Evolutionary conservation across 2,329 filamentous ascomycete genomes (phyloP), one percentile per base, ranked within the genome.

Genomic region (Botryotinia narcissicola): DNA sequence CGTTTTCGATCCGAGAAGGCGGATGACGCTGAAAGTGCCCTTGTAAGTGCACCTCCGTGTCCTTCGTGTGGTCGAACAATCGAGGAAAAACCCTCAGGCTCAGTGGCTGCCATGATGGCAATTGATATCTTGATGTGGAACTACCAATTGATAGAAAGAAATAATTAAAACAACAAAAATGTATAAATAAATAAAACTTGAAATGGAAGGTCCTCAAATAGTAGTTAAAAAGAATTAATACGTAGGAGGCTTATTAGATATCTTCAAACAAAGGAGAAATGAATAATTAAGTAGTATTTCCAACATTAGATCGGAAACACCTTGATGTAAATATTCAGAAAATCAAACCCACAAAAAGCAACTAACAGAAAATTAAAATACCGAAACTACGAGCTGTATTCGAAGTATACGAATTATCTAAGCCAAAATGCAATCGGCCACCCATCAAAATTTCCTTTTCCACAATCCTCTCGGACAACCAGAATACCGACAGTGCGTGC

Each of bases 101-200:
- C 75, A 37, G 14, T 73, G n/a, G 70, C 72, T 42, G 72, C 74
- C 75, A 76, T 76, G 69, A 64, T 48, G 66, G 48, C 48, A 42
- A 57, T 57, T 40, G 35, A 42, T 16, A 8, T 42, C 12, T 57
- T 22, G 37, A 68, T 29, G 22, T 40, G 9, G 3, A 18, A 9
- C 25, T 32, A 68, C 63, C 18, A 48, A 66, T 22, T 42, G 35
- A 8, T 25, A 68, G n/a, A 12, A 42, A 42, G 14, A 10, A 42
- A 57, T 16, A 32, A 68, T 25, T 42, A 35, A 57, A 32, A 42
- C n/a, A 25, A 42, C 20, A 29, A 14, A 16, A 32, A 32, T n/a
- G 48, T 32, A 32, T 40, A 67, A 54, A 40, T 2, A 5, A 22
- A 40, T 20, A 8, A 44, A 35, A 35, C 9, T 40, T 5, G 8